phyloP scores from a whole-genome alignment of 176 grass and related monocot genomes.

The Secale cereale region DNA sequence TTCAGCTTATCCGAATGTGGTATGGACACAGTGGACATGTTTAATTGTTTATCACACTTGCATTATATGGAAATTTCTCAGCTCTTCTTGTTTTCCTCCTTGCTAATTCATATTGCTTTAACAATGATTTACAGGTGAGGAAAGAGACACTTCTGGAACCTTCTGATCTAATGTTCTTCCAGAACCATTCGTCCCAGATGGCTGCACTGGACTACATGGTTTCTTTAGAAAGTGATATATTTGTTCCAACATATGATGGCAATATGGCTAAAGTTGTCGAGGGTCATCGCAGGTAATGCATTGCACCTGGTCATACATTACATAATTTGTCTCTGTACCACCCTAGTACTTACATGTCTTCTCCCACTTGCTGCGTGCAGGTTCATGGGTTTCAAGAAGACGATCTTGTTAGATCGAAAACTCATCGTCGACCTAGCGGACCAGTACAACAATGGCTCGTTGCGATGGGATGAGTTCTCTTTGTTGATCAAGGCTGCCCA shows the following conservation, averaged over 20 bases:
- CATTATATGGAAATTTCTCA: background rate
- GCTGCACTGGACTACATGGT: constrained; percentile 96
- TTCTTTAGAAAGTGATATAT: constrained; percentile 89
- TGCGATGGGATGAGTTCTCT: constrained; percentile 92
- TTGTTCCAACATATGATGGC: constrained; percentile 89
- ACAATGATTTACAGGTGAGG: constrained; percentile 53
- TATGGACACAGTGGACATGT: constrained; percentile 22
- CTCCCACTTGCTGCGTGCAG: constrained; percentile 23
- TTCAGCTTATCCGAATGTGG: constrained; percentile 85
- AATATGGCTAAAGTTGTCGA: constrained; percentile 99
- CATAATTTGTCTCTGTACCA: background rate
- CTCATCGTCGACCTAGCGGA: constrained; percentile 79
- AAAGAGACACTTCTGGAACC: constrained; percentile 79
- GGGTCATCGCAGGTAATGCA: constrained; percentile 81
- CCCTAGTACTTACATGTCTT: constrained; percentile 8
- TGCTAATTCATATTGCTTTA: background rate
- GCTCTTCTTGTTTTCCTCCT: background rate
- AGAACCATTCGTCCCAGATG: constrained; percentile 98
- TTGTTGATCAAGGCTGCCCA: constrained; percentile 68
- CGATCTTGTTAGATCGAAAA: constrained; percentile 71
- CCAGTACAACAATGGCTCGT: constrained; percentile 56
- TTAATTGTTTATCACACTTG: background rate
- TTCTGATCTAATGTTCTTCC: constrained; percentile 84
- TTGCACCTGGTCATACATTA: constrained; percentile 1
- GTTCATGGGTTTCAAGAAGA: constrained; percentile 91